A percentile compares a stretch with the other conserved stretches of the same genome.
phyloP scores from a whole-genome alignment of 345 rosid species.

The Eucalyptus paniculata region DNA sequence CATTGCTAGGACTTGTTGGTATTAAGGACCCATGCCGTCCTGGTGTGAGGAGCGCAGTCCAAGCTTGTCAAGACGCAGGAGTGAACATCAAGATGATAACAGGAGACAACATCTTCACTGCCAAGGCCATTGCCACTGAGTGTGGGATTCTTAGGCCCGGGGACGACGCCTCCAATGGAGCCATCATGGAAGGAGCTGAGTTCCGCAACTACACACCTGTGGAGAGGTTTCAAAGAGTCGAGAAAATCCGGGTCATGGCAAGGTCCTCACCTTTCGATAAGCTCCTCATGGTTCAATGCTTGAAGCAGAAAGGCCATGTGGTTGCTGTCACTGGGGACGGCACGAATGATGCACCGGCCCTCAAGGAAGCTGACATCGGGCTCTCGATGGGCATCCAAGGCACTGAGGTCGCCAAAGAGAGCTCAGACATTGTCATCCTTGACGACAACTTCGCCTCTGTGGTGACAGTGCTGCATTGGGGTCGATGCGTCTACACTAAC shows the following conservation, averaged over 20 bases:
- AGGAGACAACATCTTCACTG: conserved; percentile 65
- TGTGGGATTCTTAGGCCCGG: conserved; percentile 46
- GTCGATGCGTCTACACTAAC: conserved; percentile 68
- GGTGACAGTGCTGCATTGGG: conserved; percentile 60
- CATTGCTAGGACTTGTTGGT: conserved; percentile 54
- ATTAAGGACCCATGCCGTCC: conserved; percentile 68
- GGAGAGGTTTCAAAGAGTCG: conserved; percentile 34
- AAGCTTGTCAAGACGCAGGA: conserved; percentile 57
- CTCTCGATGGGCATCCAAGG: conserved; percentile 79
- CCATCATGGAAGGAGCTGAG: conserved; percentile 47
- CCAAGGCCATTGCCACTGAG: conserved; percentile 64
- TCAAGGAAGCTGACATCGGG: conserved; percentile 70
- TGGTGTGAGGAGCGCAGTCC: conserved; percentile 54
- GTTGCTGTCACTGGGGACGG: conserved; percentile 73
- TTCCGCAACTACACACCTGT: conserved; percentile 30
- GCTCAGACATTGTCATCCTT: conserved; percentile 70
- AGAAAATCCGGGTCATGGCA: conserved; percentile 68
- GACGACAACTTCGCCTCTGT: conserved; percentile 71
- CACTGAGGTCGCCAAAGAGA: conserved; percentile 73
- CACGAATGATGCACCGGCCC: conserved; percentile 66
- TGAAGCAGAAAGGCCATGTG: conserved; percentile 52
- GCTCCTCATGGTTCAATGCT: conserved; percentile 69
- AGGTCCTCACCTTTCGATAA: conserved; percentile 71
- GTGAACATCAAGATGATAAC: conserved; percentile 73
- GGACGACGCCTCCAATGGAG: conserved; percentile 11